Evolutionary conservation across 805 yeast genomes (phyloP), one percentile per base, ranked within the genome.

Genomic region (Citeromyces matritensis): DNA sequence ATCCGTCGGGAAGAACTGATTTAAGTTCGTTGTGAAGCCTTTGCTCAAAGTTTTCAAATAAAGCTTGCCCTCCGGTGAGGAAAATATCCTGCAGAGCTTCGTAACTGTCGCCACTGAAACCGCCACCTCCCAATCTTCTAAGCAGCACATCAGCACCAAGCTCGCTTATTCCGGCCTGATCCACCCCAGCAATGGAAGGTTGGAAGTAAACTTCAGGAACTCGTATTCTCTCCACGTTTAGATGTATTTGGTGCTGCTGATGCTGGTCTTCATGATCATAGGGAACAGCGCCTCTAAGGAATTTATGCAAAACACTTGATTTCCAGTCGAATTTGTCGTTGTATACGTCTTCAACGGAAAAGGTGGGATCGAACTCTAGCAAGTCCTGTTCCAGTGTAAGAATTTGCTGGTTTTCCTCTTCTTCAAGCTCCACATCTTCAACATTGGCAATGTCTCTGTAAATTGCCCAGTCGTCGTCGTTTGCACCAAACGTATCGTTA

Each of bases 401-500:
- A 19, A 81, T 63, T 31, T 60, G 60, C 29, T 64, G 65, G 34
- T 73, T 72, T 37, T 79, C 86, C 33, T 73, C 82, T 35, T 79
- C 94, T 38, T 81, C 77, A 23, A 70, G 69, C 42, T 84, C 95
- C 36, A 78, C 85, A 41, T 85, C 82, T 15, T 75, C 77, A 11
- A 64, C 76, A 39, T 68, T 71, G 12, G 83, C 70, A 35, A 85
- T 79, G 45, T 83, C 91, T 43, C 91, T 68, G 49, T 88, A 88
- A 11, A 84, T 75, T 14, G 79, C 72, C 96, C 96, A 88, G 52
- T 91, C 98, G 34, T 81, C 94, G 48, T 88, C 97, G 45, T 84
- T 75, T 2, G 95, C 86, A 35, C 96, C 97, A 53, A 88, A 86
- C 0, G 86, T 82, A 53, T 88, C 97, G 43, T 74, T 83, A 10